Percentiles rank a stretch among this genome's conserved stretches.
These are phyloP conservation scores for Alternaria ethzedia DNA, from an alignment of 2,329 filamentous ascomycete species.

Conservation along the genomic window DNA sequence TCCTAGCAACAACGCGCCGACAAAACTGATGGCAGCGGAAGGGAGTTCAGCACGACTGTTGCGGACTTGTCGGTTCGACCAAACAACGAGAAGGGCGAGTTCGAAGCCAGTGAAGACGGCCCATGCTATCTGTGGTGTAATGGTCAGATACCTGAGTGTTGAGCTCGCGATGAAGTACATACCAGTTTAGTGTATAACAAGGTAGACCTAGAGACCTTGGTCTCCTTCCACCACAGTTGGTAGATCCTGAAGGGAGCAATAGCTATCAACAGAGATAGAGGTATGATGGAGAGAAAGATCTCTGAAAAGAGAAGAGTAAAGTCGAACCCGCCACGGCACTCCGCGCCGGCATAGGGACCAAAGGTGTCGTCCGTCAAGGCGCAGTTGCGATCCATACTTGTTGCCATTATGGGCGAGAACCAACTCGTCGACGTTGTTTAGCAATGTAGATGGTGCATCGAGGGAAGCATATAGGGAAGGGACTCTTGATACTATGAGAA, in stretches of 20 bases:
- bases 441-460: conserved; percentile 24
- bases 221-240: conserved; percentile 33
- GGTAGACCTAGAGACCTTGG: conserved; percentile 31
- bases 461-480: conserved; percentile 22
- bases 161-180: conserved; percentile 1
- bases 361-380: conserved; percentile 39
- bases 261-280: conserved; percentile 37
- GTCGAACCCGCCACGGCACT: conserved; percentile 47
- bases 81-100: conserved; percentile 35
- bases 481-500: conserved; percentile 21
- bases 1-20: conserved; percentile 39
- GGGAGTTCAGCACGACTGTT: conserved; percentile 32
- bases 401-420: conserved; percentile 28
- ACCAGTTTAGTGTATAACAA: conserved; percentile 38
- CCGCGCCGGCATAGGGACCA: conserved; percentile 38
- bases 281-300: conserved; percentile 40
- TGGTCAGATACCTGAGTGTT: neutral
- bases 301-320: conserved; percentile 49
- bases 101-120: conserved; percentile 35
- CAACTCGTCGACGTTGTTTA: conserved; percentile 27
- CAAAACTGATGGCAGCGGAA: conserved; percentile 36
- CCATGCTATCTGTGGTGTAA: conserved; percentile 28
- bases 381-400: conserved; percentile 23
- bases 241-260: conserved; percentile 37
- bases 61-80: conserved; percentile 22